Evolutionary conservation across 2,329 filamentous ascomycete genomes (phyloP).

Genomic region (Cercospora sp.): DNA sequence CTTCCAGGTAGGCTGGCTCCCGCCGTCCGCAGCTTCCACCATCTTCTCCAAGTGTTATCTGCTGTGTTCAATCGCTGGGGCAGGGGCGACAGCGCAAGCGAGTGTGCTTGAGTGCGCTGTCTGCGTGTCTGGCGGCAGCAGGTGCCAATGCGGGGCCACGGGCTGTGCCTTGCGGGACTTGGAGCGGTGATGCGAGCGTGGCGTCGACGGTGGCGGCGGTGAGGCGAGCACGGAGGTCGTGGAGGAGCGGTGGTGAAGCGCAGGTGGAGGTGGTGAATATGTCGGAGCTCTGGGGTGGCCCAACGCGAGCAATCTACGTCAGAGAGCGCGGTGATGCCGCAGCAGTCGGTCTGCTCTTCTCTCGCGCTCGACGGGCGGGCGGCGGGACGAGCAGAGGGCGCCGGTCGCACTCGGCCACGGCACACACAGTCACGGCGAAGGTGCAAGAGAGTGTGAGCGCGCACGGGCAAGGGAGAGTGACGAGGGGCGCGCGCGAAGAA

Average conservation of each 20-base stretch:
- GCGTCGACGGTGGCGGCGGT: neutral
- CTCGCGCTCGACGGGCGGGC: neutral
- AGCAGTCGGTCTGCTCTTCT: neutral
- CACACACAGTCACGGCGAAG: neutral
- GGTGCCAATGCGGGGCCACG: slow-evolving; percentile 12
- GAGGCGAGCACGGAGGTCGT: neutral
- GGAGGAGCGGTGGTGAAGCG: neutral
- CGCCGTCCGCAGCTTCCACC: slow-evolving; percentile 82
- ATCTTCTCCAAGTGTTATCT: slow-evolving; percentile 59
- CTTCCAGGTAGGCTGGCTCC: slow-evolving; percentile 94
- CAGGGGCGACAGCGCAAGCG: neutral
- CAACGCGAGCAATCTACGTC: slow-evolving; percentile 4
- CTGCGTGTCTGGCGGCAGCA: neutral
- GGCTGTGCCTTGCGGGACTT: slow-evolving; percentile 3
- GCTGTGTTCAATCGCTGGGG: slow-evolving; percentile 7
- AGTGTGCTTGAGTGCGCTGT: neutral
- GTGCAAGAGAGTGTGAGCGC: neutral
- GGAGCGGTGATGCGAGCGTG: neutral
- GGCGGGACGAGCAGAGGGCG: neutral
- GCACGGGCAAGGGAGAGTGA: neutral
- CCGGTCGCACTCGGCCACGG: slow-evolving; percentile 4
- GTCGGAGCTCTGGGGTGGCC: neutral
- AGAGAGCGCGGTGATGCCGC: slow-evolving; percentile 4
- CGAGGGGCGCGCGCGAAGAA: neutral
- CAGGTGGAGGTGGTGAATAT: neutral